Evolutionary conservation across 805 yeast genomes (phyloP), one percentile per base, ranked within the genome.

Genomic region (Saturnispora dispora): DNA sequence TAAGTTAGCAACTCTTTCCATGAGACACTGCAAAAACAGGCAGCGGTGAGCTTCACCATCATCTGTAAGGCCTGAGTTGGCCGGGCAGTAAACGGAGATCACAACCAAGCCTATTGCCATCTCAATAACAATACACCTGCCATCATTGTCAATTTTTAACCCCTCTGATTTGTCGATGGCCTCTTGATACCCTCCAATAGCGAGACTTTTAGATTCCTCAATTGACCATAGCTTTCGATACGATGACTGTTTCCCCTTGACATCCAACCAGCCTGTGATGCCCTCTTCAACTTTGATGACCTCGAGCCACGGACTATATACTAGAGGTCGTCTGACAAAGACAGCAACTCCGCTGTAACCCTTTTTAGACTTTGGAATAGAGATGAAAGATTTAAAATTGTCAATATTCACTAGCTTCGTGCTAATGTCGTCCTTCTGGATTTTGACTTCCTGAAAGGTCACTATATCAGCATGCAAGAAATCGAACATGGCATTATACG

Each of bases 311-410:
- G 40, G 40, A 8, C 17, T 45, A 27, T 23, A 33, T 2, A 73
- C 63, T 10, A 64, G 65, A 1, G 83, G 79, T 3, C 71, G 65
- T 45, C 89, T 69, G 2, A 87, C 74, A 67, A 87, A 91, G 3
- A 91, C 77, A 0, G 90, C 95, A 1, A 91, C 97, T 0, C 99
- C 99, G 51, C 91, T 79, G 63, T 93, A 93, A 0, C 98, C 98
- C 60, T 81, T 85, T 62, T 81, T 85, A 2, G 62, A 52, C 10
- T 63, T 64, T 0, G 96, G 95, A 11, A 88, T 69, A 0, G 91
- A 73, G 33, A 88, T 77, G 58, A 81, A 91, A 2, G 85, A 73
- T 23, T 74, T 69, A 61, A 75, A 91, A 1, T 81, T 79, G 1
- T 73, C 79, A 81, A 66, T 80, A 46, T 57, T 55, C 2, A 64